A percentile compares a stretch with the other conserved stretches of the same genome.
phyloP scores from a whole-genome alignment of 2,329 filamentous ascomycete genomes.

The Atkinsonella texensis region DNA sequence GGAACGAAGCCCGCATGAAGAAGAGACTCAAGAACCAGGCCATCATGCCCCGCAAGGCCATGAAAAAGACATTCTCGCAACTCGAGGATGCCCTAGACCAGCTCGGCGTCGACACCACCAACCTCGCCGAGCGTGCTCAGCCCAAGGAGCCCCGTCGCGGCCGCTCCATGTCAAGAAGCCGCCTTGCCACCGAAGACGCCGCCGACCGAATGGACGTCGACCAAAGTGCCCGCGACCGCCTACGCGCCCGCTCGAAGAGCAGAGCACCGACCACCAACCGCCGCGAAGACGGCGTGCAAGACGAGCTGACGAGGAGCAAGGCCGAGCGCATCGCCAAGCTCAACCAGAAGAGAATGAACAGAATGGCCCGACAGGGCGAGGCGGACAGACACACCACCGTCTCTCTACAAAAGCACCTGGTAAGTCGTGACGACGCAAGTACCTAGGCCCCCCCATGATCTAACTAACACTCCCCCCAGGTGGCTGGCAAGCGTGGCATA shows the following conservation, averaged over 20 bases:
- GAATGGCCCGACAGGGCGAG: conserved; percentile 94
- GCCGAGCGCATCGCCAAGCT: conserved; percentile 81
- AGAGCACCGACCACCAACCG: conserved; percentile 51
- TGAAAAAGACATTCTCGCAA: conserved; percentile 71
- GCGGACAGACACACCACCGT: conserved; percentile 82
- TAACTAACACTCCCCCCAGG: conserved; percentile 32
- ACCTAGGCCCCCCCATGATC: conserved; percentile 16
- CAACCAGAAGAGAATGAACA: conserved; percentile 96
- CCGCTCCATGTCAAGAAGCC: conserved; percentile 53
- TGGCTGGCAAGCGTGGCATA: conserved; percentile 83
- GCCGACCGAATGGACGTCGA: conserved; percentile 70
- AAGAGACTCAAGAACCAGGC: conserved; percentile 97
- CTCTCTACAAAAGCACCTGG: conserved; percentile 79
- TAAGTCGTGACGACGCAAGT: conserved; percentile 33
- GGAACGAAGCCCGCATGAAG: conserved; percentile 89
- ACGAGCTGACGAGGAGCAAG: conserved; percentile 56
- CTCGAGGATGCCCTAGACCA: conserved; percentile 78
- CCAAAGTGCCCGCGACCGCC: conserved; percentile 41
- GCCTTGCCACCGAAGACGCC: conserved; percentile 49
- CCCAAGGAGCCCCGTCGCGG: conserved; percentile 54
- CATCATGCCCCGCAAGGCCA: conserved; percentile 72
- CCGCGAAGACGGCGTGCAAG: conserved; percentile 63
- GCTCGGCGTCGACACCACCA: conserved; percentile 73
- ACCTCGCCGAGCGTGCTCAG: conserved; percentile 61
- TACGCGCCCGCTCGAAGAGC: conserved; percentile 65